Evolutionary conservation across 768 basidiomycete species (phyloP), one percentile per base, ranked within the genome.

Genomic region (Russula brevipes): DNA sequence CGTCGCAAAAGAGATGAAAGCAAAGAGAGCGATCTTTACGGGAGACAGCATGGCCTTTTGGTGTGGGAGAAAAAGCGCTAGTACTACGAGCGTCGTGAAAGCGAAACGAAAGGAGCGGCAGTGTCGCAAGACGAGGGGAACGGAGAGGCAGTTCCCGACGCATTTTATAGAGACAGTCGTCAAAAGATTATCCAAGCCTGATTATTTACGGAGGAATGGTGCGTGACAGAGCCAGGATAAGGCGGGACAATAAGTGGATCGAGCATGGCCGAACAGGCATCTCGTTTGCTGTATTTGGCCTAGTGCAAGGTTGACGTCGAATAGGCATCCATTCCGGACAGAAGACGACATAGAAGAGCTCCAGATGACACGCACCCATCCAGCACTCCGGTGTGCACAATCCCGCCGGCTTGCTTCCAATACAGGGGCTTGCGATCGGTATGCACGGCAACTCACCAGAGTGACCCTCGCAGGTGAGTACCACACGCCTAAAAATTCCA

Each of bases 21-120:
- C 17, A 45, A 64, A 54, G 47, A 64, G 58, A 31, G 58, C 42
- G 30, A 64, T 4, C 11, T 64, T 64, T 30, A 54, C 2, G 30
- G 33, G 51, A 58, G 45, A 60, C 7, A 60, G 17, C 63, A 64
- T 64, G 39, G 3, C 17, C 24, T 19, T 10, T 46, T 46, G 39
- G 33, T 24, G 36, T 11, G 12, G 16, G 8, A 49, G 47, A 35
- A 49, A n/a, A 5, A 17, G 17, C 14, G 14, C 24, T 6, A 24
- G 24, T 24, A 24, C 24, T 24, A 24, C 24, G 45, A 8, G 39
- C 9, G 24, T 17, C 10, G 30, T 14, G 52, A 54, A 47, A 55
- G 51, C 31, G 52, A 46, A 16, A 31, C n/a, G 24, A 19, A 50
- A 31, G 17, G 30, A 51, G 53, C 7, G 46, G n/a, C 10, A 36